A percentile compares a stretch with the other conserved stretches of the same genome.
phyloP scores from a whole-genome alignment of 495 filamentous ascomycete genomes.

The Platismatia glauca region DNA sequence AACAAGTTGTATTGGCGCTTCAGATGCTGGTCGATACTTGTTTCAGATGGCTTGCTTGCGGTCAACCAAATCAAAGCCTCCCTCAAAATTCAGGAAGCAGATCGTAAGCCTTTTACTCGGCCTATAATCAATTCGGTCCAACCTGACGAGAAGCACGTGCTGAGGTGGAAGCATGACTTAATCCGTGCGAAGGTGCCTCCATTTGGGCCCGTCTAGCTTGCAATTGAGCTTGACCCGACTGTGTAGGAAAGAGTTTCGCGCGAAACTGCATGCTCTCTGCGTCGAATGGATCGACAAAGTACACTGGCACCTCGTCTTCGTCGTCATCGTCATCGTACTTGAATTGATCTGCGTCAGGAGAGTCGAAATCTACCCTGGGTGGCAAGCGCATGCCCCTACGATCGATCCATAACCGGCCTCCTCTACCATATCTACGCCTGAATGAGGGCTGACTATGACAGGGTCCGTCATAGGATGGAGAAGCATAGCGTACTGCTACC shows the following conservation, averaged over 20 bases:
- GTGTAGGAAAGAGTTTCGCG: conserved; percentile 32
- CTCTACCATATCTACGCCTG: conserved; percentile 62
- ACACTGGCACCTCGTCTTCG: conserved; percentile 57
- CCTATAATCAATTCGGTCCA: conserved; percentile 5
- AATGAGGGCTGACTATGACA: conserved; percentile 48
- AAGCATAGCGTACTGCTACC: conserved; percentile 42
- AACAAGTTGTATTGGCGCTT: background rate
- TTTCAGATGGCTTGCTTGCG: background rate
- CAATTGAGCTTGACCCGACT: conserved; percentile 38
- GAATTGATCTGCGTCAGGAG: conserved; percentile 56
- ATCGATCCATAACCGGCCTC: conserved; percentile 74
- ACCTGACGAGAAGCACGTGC: conserved; percentile 1
- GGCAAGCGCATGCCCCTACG: conserved; percentile 46
- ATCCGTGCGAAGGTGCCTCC: conserved; percentile 10
- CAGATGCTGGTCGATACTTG: background rate
- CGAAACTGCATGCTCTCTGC: conserved; percentile 63
- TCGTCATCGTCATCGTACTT: conserved; percentile 68
- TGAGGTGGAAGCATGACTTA: conserved; percentile 4
- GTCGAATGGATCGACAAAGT: conserved; percentile 63
- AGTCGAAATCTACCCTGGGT: conserved; percentile 22
- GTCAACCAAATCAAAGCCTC: background rate
- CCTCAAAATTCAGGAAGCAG: background rate
- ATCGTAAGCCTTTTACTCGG: background rate
- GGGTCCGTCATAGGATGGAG: conserved; percentile 33
- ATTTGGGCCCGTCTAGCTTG: conserved; percentile 29